These are phyloP conservation scores for Wallacemonas collosoma DNA, from an alignment of 208 protist species.

Conservation along the genomic window DNA sequence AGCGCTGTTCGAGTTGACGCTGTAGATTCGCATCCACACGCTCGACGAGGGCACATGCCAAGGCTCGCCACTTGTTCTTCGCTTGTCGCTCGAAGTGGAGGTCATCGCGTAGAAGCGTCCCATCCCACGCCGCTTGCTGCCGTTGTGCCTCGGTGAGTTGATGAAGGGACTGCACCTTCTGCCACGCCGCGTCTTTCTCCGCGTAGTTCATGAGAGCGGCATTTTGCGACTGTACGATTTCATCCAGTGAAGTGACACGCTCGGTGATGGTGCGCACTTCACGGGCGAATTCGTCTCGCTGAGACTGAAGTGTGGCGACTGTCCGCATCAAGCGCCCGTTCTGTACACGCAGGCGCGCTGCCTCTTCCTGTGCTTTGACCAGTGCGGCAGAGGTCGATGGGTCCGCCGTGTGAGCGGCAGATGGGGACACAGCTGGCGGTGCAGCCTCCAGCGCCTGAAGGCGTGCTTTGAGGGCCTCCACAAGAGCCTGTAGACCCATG, in stretches of 20 bases:
- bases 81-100: slow-evolving; percentile 1
- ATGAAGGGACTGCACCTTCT: slow-evolving; percentile 24
- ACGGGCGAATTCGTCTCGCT: neutral
- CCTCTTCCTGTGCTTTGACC: neutral
- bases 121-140: slow-evolving; percentile 29
- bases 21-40: neutral
- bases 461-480: slow-evolving; percentile 43
- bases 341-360: neutral
- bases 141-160: slow-evolving; percentile 26
- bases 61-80: slow-evolving; percentile 7
- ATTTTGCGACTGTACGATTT: neutral
- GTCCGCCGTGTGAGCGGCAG: neutral
- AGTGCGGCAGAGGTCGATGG: neutral
- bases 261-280: neutral
- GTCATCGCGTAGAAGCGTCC: slow-evolving; percentile 6
- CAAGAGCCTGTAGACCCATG: slow-evolving; percentile 54
- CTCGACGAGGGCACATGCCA: neutral
- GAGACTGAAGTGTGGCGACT: slow-evolving; percentile 5
- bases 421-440: neutral
- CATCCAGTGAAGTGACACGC: neutral
- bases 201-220: neutral
- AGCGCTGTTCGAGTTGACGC: neutral
- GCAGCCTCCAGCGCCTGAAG: slow-evolving; percentile 33
- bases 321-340: slow-evolving; percentile 7
- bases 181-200: neutral